A percentile compares a stretch with the other conserved stretches of the same genome.
phyloP scores from a whole-genome alignment of 208 protist genomes.

The Leptomonas seymouri region DNA sequence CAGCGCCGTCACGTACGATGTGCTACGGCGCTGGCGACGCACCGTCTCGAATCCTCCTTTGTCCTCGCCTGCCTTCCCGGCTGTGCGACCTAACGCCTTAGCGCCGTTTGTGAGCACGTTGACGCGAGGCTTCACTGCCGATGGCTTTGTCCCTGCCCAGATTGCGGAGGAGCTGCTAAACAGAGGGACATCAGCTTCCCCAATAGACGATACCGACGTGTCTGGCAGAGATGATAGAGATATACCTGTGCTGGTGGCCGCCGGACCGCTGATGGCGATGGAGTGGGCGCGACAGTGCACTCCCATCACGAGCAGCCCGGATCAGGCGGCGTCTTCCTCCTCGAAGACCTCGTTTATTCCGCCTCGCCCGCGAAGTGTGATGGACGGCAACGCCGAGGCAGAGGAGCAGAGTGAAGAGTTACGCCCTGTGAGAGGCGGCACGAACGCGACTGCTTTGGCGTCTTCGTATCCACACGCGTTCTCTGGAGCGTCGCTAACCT shows the following conservation, averaged over 20 bases:
- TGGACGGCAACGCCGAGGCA: not conserved
- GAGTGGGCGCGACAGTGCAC: slow-evolving; percentile 65
- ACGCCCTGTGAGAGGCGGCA: not conserved
- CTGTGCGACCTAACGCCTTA: not conserved
- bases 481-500: slow-evolving; percentile 50
- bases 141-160: slow-evolving; percentile 42
- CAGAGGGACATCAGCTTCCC: not conserved
- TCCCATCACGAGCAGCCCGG: not conserved
- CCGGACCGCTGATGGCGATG: slow-evolving; percentile 63
- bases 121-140: slow-evolving; percentile 53
- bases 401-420: not conserved
- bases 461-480: slow-evolving; percentile 22
- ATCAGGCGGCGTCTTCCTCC: not conserved
- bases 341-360: slow-evolving; percentile 5
- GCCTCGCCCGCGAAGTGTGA: slow-evolving; percentile 16
- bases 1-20: slow-evolving; percentile 18
- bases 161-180: slow-evolving; percentile 29
- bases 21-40: slow-evolving; percentile 29
- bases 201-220: not conserved
- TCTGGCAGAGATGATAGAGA: not conserved
- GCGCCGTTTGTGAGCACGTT: slow-evolving; percentile 42
- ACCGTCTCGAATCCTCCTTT: not conserved
- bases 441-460: not conserved
- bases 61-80: not conserved
- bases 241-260: slow-evolving; percentile 51